Evolutionary conservation across 2,329 filamentous ascomycete species (phyloP).

Genomic region (Fusarium succisae): DNA sequence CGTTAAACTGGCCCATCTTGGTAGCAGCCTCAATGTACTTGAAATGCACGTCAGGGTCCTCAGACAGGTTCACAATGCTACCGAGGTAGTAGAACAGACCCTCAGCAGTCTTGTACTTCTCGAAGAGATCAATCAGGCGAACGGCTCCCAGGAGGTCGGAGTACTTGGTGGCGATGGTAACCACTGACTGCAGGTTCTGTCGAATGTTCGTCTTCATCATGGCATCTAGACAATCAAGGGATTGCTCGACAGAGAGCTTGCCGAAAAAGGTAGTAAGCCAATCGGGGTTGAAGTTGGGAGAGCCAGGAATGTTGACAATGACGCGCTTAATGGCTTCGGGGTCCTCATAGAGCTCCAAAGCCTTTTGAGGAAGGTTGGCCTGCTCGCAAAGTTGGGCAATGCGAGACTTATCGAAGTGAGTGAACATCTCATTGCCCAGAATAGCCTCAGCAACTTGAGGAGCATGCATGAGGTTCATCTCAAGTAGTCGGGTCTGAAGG

Average conservation of each 20-base stretch:
- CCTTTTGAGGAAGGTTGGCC: conserved; percentile 85
- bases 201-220: conserved; percentile 98
- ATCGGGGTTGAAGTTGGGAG: conserved; percentile 87
- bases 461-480: conserved; percentile 98
- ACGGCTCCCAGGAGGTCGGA: conserved; percentile 92
- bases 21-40: conserved; percentile 99
- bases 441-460: conserved; percentile 98
- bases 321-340: conserved; percentile 90
- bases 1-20: conserved; percentile 90
- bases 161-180: conserved; percentile 97
- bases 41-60: conserved; percentile 96
- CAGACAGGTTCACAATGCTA: conserved; percentile 95
- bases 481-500: conserved; percentile 91
- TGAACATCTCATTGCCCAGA: conserved; percentile 98
- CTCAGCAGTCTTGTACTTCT: conserved; percentile 97
- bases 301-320: conserved; percentile 81
- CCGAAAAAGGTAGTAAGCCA: conserved; percentile 95
- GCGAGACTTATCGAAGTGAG: conserved; percentile 90
- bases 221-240: conserved; percentile 90
- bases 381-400: conserved; percentile 94
- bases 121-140: conserved; percentile 89
- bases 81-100: conserved; percentile 98
- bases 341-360: conserved; percentile 94
- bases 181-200: conserved; percentile 93
- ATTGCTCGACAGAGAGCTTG: conserved; percentile 93